Base-by-base conservation (phyloP, 768 basidiomycete species). In the Chalciporus chontae region DNA sequence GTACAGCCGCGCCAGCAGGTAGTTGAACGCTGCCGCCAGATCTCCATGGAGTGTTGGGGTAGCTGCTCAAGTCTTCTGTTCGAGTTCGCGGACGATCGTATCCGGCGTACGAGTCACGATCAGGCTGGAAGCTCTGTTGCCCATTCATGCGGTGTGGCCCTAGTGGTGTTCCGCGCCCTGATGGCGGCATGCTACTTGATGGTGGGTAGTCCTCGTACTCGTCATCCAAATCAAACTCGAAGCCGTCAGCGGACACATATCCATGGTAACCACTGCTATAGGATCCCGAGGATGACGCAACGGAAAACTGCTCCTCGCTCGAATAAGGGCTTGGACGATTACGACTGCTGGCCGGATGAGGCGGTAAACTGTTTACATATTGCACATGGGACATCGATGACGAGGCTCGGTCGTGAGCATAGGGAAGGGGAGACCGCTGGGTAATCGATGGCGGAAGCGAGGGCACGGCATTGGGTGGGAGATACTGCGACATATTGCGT, bases 201-300 rank as follows among this genome's bases (percentile, higher is more conserved):
- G 77, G 72, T 2, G 83, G 80, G 60, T 86, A 86, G 53, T 91
- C 90, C 61, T 92, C 90, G 49, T 75, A 80, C 2, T 90, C 87
- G 53, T 87, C 86, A 32, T 88, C 87, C 2, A 74, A 71, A 41
- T 89, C 89, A 49, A 81, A 72, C 38, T 85, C 87, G 59, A 90
- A 89, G 8, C 84, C 85, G 46, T 86, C 79, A 44, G 82, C 69
- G 2, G 80, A 77, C 8, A 78, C 76, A 62, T 85, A 80, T 43
- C 56, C 55, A 32, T 50, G 55, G 17, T 61, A n/a, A n/a, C n/a
- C n/a, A n/a, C n/a, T n/a, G n/a, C n/a, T n/a, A n/a, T n/a, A 58
- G 17, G 67, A 67, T 40, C 59, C 70, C 23, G 69, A 69, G 2
- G 61, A 56, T 10, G 65, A 67, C 4, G 66, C 46, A 3, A 56